A percentile compares a stretch with the other conserved stretches of the same genome.
Evolutionary conservation across 2,329 filamentous ascomycete species (phyloP).

Genomic region (Ilyonectria destructans): DNA sequence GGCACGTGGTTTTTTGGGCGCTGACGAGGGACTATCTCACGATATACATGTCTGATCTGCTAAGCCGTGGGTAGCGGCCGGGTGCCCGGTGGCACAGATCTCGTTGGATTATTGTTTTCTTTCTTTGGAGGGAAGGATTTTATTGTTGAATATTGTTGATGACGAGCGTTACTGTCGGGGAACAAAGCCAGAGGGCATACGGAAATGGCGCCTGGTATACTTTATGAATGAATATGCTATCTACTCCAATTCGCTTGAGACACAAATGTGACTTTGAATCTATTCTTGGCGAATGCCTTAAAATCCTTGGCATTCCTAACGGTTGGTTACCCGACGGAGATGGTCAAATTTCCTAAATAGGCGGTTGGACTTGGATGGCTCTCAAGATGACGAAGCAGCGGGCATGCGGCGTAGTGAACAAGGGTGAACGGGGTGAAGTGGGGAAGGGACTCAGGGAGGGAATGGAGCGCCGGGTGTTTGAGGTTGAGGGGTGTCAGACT

Average conservation of each 20-base stretch:
- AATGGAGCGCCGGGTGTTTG: constrained; percentile 26
- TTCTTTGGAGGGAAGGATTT: constrained; percentile 15
- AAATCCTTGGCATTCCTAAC: background rate
- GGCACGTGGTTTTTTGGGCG: background rate
- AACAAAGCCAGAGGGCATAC: constrained; percentile 10
- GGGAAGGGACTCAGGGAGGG: constrained; percentile 21
- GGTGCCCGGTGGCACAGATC: constrained; percentile 1
- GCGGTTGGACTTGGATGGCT: background rate
- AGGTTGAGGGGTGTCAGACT: constrained; percentile 18
- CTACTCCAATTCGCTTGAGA: constrained; percentile 8
- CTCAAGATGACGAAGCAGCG: constrained; percentile 12
- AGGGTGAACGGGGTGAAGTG: constrained; percentile 26
- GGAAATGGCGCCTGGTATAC: constrained; percentile 13
- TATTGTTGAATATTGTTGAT: constrained; percentile 27
- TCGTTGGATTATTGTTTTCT: constrained; percentile 9
- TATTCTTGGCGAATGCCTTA: background rate
- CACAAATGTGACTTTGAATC: background rate
- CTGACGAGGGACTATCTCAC: constrained; percentile 10
- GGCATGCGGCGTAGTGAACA: constrained; percentile 26
- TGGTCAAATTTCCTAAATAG: background rate
- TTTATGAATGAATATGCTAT: constrained; percentile 15
- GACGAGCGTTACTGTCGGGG: constrained; percentile 21
- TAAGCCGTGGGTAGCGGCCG: background rate
- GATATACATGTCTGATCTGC: constrained; percentile 11
- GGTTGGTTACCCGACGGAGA: background rate